A percentile compares a stretch with the other conserved stretches of the same genome.
Conservation (phyloP, 2,329 filamentous ascomycete species). For the Colletotrichum sp. region DNA sequence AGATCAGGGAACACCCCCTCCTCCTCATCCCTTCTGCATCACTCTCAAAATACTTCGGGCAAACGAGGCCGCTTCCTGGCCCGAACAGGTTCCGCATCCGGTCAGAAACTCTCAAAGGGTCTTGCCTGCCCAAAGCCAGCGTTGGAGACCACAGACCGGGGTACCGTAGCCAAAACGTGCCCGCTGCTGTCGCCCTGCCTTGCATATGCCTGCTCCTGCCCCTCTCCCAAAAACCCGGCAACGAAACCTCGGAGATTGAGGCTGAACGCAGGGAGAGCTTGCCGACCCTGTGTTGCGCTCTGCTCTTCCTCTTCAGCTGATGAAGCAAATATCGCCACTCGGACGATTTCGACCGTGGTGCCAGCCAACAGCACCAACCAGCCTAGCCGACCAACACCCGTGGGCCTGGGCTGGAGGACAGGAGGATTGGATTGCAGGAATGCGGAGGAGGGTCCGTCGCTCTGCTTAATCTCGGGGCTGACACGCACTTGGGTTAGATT, state of each 20-base stretch:
- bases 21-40: background rate
- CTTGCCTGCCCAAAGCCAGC: background rate
- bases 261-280: background rate
- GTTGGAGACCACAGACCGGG: background rate
- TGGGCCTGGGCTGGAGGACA: background rate
- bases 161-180: background rate
- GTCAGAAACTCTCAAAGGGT: background rate
- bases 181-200: background rate
- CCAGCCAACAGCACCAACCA: background rate
- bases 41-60: background rate
- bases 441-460: background rate
- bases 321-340: background rate
- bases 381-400: background rate
- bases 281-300: background rate
- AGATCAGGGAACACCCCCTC: background rate
- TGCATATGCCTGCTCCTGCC: background rate
- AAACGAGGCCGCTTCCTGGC: background rate
- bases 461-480: background rate
- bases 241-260: background rate
- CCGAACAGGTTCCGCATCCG: background rate
- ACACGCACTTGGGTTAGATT: background rate
- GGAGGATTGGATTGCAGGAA: background rate
- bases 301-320: background rate
- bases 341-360: constrained; percentile 3
- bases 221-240: background rate